Evolutionary conservation across 192 early-diverging fungal genomes (phyloP), one percentile per base, ranked within the genome.

Genomic region (Backusella psychrophila): DNA sequence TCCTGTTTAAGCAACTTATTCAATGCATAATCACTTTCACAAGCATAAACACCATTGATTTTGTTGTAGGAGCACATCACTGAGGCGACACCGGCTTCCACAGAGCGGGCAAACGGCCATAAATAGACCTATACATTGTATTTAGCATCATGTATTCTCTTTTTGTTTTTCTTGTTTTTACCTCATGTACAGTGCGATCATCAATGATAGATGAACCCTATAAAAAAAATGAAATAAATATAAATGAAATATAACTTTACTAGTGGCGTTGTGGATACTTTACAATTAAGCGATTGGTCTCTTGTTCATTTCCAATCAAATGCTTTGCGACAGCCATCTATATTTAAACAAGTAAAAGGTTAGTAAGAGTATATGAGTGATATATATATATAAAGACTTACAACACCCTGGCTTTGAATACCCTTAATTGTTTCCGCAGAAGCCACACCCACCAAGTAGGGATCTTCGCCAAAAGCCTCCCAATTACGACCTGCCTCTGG

Each of bases 1-100:
- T 92, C 84, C 4, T 69, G 66, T 38, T 83, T 93, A 66, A 92
- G 69, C 33, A 89, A 35, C 33, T 71, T 46, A 23, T 87, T 85
- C 42, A 91, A 69, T 39, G 81, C 29, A 15, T 78, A 41, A n/a
- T 82, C 63, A 77, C 85, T 86, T 75, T 90, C 82, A 78, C 91
- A 92, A 4, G 90, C 84, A 29, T 88, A 85, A 21, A 79, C 77
- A 29, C 77, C 77, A 72, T 92, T 90, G n/a, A 93, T 26, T 35
- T 71, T 67, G 75, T 92, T 92, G 82, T 92, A 92, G 4, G 81
- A 26, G 65, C 91, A 90, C 91, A 92, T 92, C 42, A 92, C 73
- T 26, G 90, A 81, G 39, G 78, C 88, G 8, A 87, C 89, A 35
- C 90, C 91, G 46, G 85, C 90, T 46, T 87, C 89, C 0, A 86